These are phyloP conservation scores for Nicotiana noctiflora DNA, from an alignment of 257 asterid species.

Conservation along the genomic window DNA sequence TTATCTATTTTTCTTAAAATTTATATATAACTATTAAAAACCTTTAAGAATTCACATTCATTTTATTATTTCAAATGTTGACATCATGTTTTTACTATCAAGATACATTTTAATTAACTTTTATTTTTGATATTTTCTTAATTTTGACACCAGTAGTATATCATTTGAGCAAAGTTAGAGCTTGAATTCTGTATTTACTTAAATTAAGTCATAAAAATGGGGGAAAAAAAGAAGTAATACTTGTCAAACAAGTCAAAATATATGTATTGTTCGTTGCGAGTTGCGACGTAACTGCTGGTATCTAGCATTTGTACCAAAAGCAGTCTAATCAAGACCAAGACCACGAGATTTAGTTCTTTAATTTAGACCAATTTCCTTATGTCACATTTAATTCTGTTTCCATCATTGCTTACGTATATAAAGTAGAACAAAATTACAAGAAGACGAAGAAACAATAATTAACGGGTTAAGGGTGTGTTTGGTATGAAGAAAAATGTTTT, in stretches of 20 bases:
- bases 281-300: neutral
- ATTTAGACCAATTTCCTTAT: too few relatives aligned
- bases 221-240: rapidly evolving
- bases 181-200: neutral
- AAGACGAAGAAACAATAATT: neutral
- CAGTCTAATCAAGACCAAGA: constrained; percentile 8
- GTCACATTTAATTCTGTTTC: neutral
- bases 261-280: neutral
- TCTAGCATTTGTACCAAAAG: neutral
- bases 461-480: too few relatives aligned
- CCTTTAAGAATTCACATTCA: neutral
- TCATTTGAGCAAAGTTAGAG: neutral
- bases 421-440: neutral
- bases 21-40: neutral
- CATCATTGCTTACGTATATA: constrained; percentile 23
- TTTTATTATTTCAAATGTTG: neutral
- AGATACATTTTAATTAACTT: neutral
- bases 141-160: neutral
- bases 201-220: neutral
- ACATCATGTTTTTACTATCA: neutral
- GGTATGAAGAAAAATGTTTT: too few relatives aligned
- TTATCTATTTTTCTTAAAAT: neutral
- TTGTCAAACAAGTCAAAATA: constrained; percentile 4
- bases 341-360: neutral
- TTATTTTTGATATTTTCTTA: neutral